Evolutionary conservation across 805 yeast genomes (phyloP).

Genomic region (Candida namnaoensis): DNA sequence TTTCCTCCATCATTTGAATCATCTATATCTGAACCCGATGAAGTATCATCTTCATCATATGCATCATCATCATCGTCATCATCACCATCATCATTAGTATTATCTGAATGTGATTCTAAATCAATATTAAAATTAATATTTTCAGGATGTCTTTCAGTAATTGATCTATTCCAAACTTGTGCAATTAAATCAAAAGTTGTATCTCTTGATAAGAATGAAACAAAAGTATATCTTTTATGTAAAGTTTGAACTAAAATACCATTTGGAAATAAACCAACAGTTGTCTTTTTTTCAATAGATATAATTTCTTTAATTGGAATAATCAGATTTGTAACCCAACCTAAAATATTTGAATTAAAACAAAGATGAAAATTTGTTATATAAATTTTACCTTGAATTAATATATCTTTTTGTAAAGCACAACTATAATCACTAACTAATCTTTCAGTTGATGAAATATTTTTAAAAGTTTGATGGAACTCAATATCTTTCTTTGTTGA

Average conservation of each 20-base stretch:
- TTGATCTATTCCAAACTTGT: slow-evolving; percentile 49
- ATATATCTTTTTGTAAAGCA: slow-evolving; percentile 56
- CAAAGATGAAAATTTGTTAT: slow-evolving; percentile 46
- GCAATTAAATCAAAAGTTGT: slow-evolving; percentile 38
- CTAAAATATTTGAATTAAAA: slow-evolving; percentile 61
- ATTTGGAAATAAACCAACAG: slow-evolving; percentile 64
- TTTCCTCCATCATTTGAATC: neutral
- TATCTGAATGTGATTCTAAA: slow-evolving; percentile 8
- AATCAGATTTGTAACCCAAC: slow-evolving; percentile 51
- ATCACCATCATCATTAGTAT: slow-evolving; percentile 22
- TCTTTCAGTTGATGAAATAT: slow-evolving; percentile 37
- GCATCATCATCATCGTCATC: slow-evolving; percentile 13
- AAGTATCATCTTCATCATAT: neutral
- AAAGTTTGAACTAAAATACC: slow-evolving; percentile 57
- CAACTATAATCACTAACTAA: slow-evolving; percentile 57
- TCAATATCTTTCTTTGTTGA: slow-evolving; percentile 46
- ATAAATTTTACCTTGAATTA: slow-evolving; percentile 60
- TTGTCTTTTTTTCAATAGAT: slow-evolving; percentile 54
- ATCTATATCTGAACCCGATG: slow-evolving; percentile 1
- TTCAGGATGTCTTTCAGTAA: slow-evolving; percentile 19
- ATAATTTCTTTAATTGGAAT: slow-evolving; percentile 56
- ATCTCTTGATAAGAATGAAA: slow-evolving; percentile 58
- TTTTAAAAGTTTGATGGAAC: slow-evolving; percentile 50
- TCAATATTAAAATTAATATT: slow-evolving; percentile 5
- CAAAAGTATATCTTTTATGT: slow-evolving; percentile 55